Conservation (phyloP, 2,329 filamentous ascomycete species). For the Huntiella decipiens region DNA sequence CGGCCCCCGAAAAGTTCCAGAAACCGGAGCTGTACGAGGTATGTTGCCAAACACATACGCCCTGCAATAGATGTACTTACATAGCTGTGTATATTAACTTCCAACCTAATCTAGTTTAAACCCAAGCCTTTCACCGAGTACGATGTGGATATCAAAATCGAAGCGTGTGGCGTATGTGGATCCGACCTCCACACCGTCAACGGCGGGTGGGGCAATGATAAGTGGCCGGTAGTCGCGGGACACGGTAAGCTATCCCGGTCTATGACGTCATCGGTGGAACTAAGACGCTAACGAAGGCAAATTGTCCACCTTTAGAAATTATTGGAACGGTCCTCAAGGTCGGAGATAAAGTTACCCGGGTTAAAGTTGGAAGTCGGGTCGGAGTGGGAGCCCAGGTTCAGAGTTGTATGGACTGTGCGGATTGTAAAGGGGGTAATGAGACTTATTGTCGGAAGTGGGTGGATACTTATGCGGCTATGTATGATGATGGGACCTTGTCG, state of each 20-base stretch:
- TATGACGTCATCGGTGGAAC: constrained; percentile 29
- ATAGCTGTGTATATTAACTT: not conserved
- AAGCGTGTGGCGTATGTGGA: constrained; percentile 52
- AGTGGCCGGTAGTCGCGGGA: constrained; percentile 40
- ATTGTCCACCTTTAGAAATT: constrained; percentile 28
- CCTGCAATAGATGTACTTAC: not conserved
- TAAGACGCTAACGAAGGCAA: not conserved
- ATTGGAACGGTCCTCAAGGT: constrained; percentile 44
- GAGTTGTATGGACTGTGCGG: constrained; percentile 43
- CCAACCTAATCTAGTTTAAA: constrained; percentile 34
- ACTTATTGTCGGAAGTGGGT: constrained; percentile 46
- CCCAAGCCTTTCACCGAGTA: constrained; percentile 68
- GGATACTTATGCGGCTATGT: constrained; percentile 39
- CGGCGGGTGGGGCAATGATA: constrained; percentile 41
- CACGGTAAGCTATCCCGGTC: constrained; percentile 20
- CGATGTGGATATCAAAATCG: constrained; percentile 68
- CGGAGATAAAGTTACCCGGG: constrained; percentile 38
- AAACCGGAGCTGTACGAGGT: constrained; percentile 5
- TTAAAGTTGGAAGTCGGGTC: constrained; percentile 44
- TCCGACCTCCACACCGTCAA: constrained; percentile 48
- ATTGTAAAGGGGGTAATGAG: constrained; percentile 48
- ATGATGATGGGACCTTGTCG: constrained; percentile 42
- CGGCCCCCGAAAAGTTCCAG: constrained; percentile 22
- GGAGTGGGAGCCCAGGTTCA: constrained; percentile 51
- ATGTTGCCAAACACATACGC: not conserved